A percentile compares a stretch with the other conserved stretches of the same genome.
These are phyloP conservation scores for Rubus parviflorus DNA, from an alignment of 306 rosid genomes.

Conservation along the genomic window DNA sequence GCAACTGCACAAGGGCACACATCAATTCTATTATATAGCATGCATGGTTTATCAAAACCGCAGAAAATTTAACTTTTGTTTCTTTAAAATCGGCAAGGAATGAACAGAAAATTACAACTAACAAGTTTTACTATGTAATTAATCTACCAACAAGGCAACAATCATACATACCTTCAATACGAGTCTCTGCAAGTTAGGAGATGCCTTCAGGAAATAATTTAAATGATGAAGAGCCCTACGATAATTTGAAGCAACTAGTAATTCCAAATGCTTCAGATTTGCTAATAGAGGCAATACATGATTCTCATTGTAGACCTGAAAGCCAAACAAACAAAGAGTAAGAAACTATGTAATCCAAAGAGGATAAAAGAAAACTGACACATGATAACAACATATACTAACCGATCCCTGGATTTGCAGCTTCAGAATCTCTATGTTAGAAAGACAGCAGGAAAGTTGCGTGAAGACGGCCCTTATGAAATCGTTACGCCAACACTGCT, in stretches of 20 bases:
- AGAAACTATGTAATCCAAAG: not conserved
- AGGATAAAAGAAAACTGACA: not conserved
- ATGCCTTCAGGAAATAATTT: not conserved
- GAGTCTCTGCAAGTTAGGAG: not conserved
- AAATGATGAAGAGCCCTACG: not conserved
- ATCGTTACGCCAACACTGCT: too few relatives aligned
- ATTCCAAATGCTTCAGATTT: not conserved
- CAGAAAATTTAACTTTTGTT: too few relatives aligned
- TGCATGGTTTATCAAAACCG: too few relatives aligned
- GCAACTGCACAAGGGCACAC: too few relatives aligned
- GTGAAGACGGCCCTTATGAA: not conserved
- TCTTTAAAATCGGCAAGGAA: too few relatives aligned
- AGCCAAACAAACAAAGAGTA: not conserved
- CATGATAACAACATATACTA: not conserved
- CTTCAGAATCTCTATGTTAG: not conserved
- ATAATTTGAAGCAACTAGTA: not conserved
- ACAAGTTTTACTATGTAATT: too few relatives aligned
- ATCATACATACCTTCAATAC: not conserved
- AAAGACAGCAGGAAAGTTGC: not conserved
- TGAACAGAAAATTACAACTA: too few relatives aligned
- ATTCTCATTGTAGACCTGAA: not conserved
- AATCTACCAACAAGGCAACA: too few relatives aligned
- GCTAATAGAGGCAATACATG: not conserved
- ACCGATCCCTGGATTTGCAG: not conserved
- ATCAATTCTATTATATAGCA: too few relatives aligned